These are phyloP conservation scores for Pseudogymnoascus sp. DNA, from an alignment of 2,329 filamentous ascomycete genomes.

Conservation along the genomic window DNA sequence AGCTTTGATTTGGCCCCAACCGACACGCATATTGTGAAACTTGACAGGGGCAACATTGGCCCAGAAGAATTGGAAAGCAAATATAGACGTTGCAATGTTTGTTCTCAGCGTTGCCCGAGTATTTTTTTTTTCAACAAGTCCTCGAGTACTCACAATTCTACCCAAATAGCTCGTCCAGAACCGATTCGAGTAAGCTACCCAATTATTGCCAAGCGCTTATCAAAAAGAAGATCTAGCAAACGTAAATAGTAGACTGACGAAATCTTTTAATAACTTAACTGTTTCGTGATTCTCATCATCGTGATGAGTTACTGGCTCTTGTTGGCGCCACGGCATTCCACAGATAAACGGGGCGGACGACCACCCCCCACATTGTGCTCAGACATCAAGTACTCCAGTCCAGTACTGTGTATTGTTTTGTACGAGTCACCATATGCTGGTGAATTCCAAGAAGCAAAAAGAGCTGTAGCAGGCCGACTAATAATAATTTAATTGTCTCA, in stretches of 20 bases:
- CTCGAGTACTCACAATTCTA: background rate
- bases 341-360: background rate
- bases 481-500: background rate
- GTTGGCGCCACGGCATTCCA: background rate
- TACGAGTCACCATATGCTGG: background rate
- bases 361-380: background rate
- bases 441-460: background rate
- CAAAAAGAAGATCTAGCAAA: background rate
- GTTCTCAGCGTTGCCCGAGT: background rate
- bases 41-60: background rate
- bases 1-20: background rate
- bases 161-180: background rate
- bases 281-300: background rate
- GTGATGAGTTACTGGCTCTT: background rate
- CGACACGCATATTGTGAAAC: constrained; percentile 1
- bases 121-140: background rate
- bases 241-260: background rate
- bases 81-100: background rate
- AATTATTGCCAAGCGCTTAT: background rate
- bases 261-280: background rate
- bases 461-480: background rate
- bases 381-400: background rate
- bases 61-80: background rate
- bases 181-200: background rate
- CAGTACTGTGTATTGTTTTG: background rate